phyloP scores from a whole-genome alignment of 257 asterid species.

The Echium plantagineum region DNA sequence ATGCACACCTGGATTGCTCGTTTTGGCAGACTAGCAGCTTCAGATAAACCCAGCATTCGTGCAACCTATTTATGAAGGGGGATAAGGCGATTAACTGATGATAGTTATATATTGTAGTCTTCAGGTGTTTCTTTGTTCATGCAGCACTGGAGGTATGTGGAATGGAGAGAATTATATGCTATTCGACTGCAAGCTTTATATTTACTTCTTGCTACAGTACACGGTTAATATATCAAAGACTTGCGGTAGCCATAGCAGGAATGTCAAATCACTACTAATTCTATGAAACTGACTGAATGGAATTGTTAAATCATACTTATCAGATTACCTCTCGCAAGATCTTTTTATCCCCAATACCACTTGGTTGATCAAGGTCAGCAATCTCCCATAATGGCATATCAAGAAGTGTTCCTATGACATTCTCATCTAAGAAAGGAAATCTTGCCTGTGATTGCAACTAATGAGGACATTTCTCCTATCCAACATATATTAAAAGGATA shows the following conservation, averaged over 20 bases:
- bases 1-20: conserved; percentile 83
- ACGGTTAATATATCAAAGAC: background rate
- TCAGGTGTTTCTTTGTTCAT: background rate
- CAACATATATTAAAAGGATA: conserved; percentile 5
- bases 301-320: background rate
- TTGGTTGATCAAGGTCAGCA: conserved; percentile 79
- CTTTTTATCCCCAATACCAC: conserved; percentile 82
- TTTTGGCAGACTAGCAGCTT: conserved; percentile 75
- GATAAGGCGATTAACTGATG: background rate
- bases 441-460: conserved; percentile 47
- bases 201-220: background rate
- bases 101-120: background rate
- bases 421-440: conserved; percentile 90
- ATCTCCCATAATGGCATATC: conserved; percentile 90
- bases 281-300: background rate
- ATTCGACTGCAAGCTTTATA: background rate
- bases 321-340: conserved; percentile 68
- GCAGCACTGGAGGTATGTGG: background rate
- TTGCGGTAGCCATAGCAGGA: background rate
- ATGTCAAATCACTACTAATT: background rate
- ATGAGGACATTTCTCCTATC: conserved; percentile 1
- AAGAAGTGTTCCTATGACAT: conserved; percentile 69
- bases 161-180: background rate
- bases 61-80: conserved; percentile 48
- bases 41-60: conserved; percentile 59